These are phyloP conservation scores for Diplodia intermedia DNA, from an alignment of 2,329 filamentous ascomycete genomes.

Conservation along the genomic window DNA sequence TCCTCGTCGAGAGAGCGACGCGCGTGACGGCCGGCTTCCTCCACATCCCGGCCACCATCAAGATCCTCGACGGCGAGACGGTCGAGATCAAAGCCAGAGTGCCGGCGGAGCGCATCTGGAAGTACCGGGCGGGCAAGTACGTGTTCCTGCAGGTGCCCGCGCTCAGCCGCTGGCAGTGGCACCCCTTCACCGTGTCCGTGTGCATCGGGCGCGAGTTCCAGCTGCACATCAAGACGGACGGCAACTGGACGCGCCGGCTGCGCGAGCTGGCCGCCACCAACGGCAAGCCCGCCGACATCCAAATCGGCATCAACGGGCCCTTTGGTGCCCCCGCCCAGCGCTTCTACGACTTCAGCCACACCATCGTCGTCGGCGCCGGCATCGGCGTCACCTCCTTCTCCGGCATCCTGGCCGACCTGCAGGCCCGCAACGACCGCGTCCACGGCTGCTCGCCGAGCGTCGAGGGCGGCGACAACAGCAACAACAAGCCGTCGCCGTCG, in stretches of 20 bases:
- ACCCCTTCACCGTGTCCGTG: slow-evolving; percentile 65
- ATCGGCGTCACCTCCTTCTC: slow-evolving; percentile 65
- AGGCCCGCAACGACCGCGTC: slow-evolving; percentile 41
- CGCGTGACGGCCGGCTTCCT: slow-evolving; percentile 58
- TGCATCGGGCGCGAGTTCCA: slow-evolving; percentile 61
- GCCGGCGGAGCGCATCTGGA: slow-evolving; percentile 58
- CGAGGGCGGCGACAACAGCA: slow-evolving; percentile 39
- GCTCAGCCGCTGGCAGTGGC: slow-evolving; percentile 64
- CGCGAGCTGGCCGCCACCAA: slow-evolving; percentile 49
- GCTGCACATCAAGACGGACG: slow-evolving; percentile 66
- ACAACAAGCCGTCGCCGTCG: slow-evolving; percentile 11
- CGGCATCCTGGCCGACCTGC: slow-evolving; percentile 63
- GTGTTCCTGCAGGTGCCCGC: slow-evolving; percentile 63
- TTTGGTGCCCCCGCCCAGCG: slow-evolving; percentile 65
- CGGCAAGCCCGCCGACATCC: slow-evolving; percentile 48
- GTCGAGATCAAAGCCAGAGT: slow-evolving; percentile 59
- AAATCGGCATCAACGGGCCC: slow-evolving; percentile 63
- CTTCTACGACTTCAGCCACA: slow-evolving; percentile 65
- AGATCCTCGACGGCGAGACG: slow-evolving; percentile 61
- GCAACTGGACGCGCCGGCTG: slow-evolving; percentile 62
- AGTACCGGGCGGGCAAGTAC: slow-evolving; percentile 64
- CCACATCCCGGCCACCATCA: slow-evolving; percentile 56
- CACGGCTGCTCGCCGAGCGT: slow-evolving; percentile 43
- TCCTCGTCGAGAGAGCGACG: slow-evolving; percentile 58
- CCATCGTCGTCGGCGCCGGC: slow-evolving; percentile 43